Percentiles rank a stretch among this genome's conserved stretches.
Conservation (phyloP, 208 protist species). For the Leishmania major region DNA sequence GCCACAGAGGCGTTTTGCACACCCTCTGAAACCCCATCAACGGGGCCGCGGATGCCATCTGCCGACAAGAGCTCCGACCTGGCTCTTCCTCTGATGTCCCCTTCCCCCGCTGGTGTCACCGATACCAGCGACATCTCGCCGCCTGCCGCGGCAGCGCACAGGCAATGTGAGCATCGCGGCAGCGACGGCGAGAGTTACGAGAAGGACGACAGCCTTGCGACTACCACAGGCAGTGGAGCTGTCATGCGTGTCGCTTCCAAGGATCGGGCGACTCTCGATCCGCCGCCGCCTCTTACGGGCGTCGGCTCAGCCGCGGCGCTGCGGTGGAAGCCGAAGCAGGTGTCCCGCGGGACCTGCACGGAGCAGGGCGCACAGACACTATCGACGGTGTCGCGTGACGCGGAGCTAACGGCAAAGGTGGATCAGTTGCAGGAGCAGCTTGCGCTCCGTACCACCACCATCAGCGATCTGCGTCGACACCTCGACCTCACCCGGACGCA, state of each 20-base stretch:
- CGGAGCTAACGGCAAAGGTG: constrained; percentile 21
- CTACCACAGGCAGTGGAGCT: background rate
- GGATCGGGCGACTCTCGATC: background rate
- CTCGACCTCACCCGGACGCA: constrained; percentile 45
- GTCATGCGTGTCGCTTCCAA: background rate
- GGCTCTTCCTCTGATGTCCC: background rate
- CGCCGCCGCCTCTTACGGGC: constrained; percentile 1
- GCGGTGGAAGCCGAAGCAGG: constrained; percentile 41
- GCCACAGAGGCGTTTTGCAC: background rate
- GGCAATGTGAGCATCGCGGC: background rate
- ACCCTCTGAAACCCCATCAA: background rate
- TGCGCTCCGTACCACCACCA: constrained; percentile 43
- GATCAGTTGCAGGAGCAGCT: constrained; percentile 54
- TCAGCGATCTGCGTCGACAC: constrained; percentile 58
- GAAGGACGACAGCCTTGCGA: background rate
- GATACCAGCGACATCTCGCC: constrained; percentile 23
- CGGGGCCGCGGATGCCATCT: constrained; percentile 9
- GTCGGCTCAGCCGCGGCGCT: constrained; percentile 3
- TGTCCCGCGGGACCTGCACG: constrained; percentile 49
- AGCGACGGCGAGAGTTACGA: background rate
- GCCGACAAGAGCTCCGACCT: background rate
- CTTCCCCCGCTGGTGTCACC: constrained; percentile 13
- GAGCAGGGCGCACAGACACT: constrained; percentile 6
- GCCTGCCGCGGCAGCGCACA: background rate
- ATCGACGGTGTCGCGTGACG: constrained; percentile 11